phyloP scores from a whole-genome alignment of 2,329 filamentous ascomycete genomes.

The Emericellopsis cladophorae region DNA sequence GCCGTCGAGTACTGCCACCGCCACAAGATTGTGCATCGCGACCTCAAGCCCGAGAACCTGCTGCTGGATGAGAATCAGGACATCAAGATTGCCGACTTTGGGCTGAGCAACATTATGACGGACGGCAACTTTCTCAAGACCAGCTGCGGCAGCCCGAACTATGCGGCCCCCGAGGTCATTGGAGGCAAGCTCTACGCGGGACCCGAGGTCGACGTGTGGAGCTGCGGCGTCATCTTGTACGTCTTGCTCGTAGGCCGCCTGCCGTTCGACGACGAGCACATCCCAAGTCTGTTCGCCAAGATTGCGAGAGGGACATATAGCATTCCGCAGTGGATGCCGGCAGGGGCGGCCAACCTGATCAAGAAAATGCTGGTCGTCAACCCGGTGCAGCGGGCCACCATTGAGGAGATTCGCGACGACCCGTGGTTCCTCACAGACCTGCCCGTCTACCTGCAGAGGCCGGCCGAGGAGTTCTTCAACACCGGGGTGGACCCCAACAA shows the following conservation, averaged over 20 bases:
- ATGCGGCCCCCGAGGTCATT: slow-evolving; percentile 95
- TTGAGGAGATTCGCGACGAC: slow-evolving; percentile 84
- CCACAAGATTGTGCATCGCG: slow-evolving; percentile 97
- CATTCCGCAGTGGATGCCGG: slow-evolving; percentile 81
- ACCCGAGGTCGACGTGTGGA: slow-evolving; percentile 98
- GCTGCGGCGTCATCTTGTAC: slow-evolving; percentile 83
- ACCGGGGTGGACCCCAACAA: slow-evolving; percentile 91
- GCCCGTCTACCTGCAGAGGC: slow-evolving; percentile 73
- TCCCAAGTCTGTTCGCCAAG: slow-evolving; percentile 94
- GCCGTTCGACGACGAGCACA: slow-evolving; percentile 97
- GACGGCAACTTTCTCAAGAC: slow-evolving; percentile 99
- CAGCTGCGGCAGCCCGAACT: slow-evolving; percentile 95
- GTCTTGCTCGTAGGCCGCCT: slow-evolving; percentile 70
- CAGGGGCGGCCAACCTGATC: slow-evolving; percentile 71
- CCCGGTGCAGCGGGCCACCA: slow-evolving; percentile 84
- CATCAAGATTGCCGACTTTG: slow-evolving; percentile 98
- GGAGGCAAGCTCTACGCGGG: slow-evolving; percentile 95
- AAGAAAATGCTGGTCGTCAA: slow-evolving; percentile 92
- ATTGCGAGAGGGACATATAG: slow-evolving; percentile 91
- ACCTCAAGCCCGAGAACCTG: slow-evolving; percentile 94
- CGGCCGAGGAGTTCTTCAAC: slow-evolving; percentile 83
- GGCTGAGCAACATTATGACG: slow-evolving; percentile 98
- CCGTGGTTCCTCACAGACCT: slow-evolving; percentile 88
- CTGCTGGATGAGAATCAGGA: slow-evolving; percentile 91
- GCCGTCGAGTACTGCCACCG: slow-evolving; percentile 98